A percentile compares a stretch with the other conserved stretches of the same genome.
Conservation (phyloP, 2,329 filamentous ascomycete species). For the Simplicillium aogashimaense region DNA sequence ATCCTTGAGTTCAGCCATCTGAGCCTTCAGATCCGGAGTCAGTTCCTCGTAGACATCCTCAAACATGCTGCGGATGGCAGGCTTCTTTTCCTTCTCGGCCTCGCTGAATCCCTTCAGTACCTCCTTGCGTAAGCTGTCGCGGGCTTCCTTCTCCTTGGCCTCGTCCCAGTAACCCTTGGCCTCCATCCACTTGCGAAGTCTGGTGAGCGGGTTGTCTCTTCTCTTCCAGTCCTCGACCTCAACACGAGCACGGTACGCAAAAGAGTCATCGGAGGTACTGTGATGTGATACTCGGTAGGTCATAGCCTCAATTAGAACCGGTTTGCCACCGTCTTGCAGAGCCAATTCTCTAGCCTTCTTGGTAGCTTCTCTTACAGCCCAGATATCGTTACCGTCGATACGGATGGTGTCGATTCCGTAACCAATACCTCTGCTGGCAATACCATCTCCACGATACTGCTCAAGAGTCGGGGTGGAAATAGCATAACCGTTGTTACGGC, state of each 20-base stretch:
- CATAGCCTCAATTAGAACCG: conserved; percentile 89
- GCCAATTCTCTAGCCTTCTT: conserved; percentile 69
- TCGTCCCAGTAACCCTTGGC: conserved; percentile 76
- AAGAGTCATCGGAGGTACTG: conserved; percentile 93
- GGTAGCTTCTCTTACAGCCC: conserved; percentile 75
- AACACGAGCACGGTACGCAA: conserved; percentile 84
- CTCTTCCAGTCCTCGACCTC: conserved; percentile 96
- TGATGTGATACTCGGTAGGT: conserved; percentile 97
- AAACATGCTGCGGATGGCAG: conserved; percentile 63
- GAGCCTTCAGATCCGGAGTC: conserved; percentile 66
- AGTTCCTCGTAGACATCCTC: conserved; percentile 83
- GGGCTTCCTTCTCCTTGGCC: conserved; percentile 62
- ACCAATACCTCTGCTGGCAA: conserved; percentile 74
- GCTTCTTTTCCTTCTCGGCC: conserved; percentile 75
- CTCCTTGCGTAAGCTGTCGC: conserved; percentile 58
- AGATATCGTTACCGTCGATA: conserved; percentile 91
- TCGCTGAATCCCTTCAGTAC: conserved; percentile 76
- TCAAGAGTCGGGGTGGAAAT: conserved; percentile 85
- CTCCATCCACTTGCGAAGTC: conserved; percentile 86
- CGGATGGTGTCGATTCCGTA: conserved; percentile 93
- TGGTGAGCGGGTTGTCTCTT: conserved; percentile 78
- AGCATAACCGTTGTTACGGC: conserved; percentile 86
- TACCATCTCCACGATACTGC: conserved; percentile 85
- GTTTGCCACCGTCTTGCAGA: conserved; percentile 68
- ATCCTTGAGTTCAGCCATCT: conserved; percentile 63